Percentiles rank a stretch among this genome's conserved stretches.
These are phyloP conservation scores for apple (Malus domestica) DNA, from an alignment of 306 rosid species.

Conservation along the genomic window DNA sequence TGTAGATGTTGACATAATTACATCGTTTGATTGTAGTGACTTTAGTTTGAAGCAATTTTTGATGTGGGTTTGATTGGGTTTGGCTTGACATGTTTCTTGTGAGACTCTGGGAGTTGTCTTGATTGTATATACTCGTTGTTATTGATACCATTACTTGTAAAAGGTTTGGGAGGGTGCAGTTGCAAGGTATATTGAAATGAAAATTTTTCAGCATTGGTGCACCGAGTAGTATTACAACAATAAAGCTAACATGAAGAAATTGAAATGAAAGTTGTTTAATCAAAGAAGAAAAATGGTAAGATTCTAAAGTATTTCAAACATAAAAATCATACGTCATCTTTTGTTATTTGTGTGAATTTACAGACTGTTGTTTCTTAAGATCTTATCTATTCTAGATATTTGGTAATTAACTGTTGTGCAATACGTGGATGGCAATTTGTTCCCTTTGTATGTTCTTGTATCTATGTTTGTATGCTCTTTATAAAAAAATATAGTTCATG, in stretches of 20 bases:
- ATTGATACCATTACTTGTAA: not conserved
- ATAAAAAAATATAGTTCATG: not conserved
- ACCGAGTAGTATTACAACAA: too few species aligned
- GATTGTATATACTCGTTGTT: not conserved
- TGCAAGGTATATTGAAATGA: not conserved
- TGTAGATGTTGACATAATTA: not conserved
- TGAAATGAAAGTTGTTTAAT: too few species aligned
- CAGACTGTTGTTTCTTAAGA: not conserved
- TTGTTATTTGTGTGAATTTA: not conserved
- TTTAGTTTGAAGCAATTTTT: not conserved
- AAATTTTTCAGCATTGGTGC: too few species aligned
- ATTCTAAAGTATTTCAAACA: not conserved
- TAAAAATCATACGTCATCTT: not conserved
- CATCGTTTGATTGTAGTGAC: not conserved
- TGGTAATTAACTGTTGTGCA: not conserved
- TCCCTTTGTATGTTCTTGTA: not conserved
- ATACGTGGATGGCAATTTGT: not conserved
- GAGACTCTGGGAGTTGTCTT: not conserved
- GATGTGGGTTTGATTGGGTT: not conserved
- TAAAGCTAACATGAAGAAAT: too few species aligned
- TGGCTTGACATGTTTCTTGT: not conserved
- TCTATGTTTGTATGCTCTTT: not conserved
- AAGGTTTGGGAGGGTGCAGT: not conserved
- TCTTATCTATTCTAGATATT: not conserved
- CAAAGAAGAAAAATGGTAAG: not conserved